Evolutionary conservation across 371 early-diverging fungal genomes (phyloP).

Genomic region (Syncephalis plumigaleata): DNA sequence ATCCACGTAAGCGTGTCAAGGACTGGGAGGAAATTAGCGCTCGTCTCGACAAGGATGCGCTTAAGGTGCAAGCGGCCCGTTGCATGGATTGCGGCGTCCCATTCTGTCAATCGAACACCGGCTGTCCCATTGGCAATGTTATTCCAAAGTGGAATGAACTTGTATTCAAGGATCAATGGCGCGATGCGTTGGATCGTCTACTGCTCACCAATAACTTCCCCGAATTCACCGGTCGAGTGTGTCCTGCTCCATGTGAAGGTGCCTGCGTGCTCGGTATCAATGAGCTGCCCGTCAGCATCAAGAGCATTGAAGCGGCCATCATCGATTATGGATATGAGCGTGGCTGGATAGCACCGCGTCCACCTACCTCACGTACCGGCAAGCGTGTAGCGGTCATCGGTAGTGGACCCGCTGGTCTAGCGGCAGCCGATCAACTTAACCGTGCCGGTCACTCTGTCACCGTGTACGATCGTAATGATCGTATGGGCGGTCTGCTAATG

Average conservation of each 20-base stretch:
- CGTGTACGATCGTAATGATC: constrained; percentile 91
- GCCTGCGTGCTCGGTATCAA: constrained; percentile 84
- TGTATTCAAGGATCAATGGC: constrained; percentile 86
- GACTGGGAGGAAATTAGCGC: constrained; percentile 91
- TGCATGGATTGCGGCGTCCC: constrained; percentile 98
- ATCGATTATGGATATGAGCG: constrained; percentile 88
- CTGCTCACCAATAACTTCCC: constrained; percentile 97
- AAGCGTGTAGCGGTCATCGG: constrained; percentile 80
- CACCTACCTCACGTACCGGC: constrained; percentile 65
- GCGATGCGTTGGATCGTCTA: constrained; percentile 79
- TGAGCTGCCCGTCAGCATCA: constrained; percentile 85
- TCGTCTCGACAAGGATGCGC: constrained; percentile 55
- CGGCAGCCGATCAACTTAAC: constrained; percentile 95
- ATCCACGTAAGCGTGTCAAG: constrained; percentile 52
- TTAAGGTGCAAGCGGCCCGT: constrained; percentile 86
- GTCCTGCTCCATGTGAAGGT: constrained; percentile 91
- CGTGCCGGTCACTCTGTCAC: constrained; percentile 86
- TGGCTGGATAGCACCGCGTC: constrained; percentile 84
- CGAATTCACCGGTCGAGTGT: constrained; percentile 79
- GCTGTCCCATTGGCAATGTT: constrained; percentile 93
- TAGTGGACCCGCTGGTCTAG: constrained; percentile 89
- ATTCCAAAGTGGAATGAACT: constrained; percentile 98
- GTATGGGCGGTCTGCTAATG: constrained; percentile 88
- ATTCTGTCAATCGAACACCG: constrained; percentile 91
- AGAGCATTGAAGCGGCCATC: constrained; percentile 91